Evolutionary conservation across 2,329 filamentous ascomycete genomes (phyloP).

Genomic region (Chalaropsis thielavioides): DNA sequence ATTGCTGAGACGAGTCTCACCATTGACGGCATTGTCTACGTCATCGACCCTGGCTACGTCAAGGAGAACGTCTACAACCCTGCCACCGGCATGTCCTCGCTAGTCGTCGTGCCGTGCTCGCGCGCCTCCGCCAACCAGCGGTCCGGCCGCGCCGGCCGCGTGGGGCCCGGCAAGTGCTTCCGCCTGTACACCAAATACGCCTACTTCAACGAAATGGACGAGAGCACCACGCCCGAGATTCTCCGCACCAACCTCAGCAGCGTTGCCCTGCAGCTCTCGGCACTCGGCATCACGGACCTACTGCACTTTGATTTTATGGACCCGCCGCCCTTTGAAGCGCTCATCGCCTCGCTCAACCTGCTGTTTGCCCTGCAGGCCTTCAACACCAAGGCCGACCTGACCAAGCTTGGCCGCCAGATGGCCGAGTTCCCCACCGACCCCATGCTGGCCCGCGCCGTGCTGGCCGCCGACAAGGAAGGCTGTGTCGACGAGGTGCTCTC

Average conservation of each 20-base stretch:
- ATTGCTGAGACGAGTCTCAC: conserved; percentile 94
- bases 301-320: conserved; percentile 96
- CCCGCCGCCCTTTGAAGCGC: conserved; percentile 72
- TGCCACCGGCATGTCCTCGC: conserved; percentile 77
- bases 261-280: conserved; percentile 74
- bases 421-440: conserved; percentile 88
- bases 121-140: conserved; percentile 86
- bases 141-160: conserved; percentile 81
- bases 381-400: conserved; percentile 77
- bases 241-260: conserved; percentile 76
- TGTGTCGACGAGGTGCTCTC: conserved; percentile 87
- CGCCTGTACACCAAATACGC: conserved; percentile 86
- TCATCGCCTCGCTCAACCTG: conserved; percentile 79
- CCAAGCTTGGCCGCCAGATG: conserved; percentile 85
- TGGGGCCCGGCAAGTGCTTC: conserved; percentile 85
- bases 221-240: conserved; percentile 84
- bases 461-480: conserved; percentile 78
- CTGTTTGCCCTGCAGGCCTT: conserved; percentile 82
- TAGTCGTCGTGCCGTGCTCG: conserved; percentile 83
- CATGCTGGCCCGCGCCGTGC: conserved; percentile 76
- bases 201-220: conserved; percentile 88
- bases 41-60: conserved; percentile 88
- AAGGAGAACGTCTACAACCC: conserved; percentile 94
- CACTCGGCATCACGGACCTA: conserved; percentile 79
- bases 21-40: conserved; percentile 90